These are phyloP conservation scores for Calonectria ilicicola DNA, from an alignment of 2,329 filamentous ascomycete genomes.

Conservation along the genomic window DNA sequence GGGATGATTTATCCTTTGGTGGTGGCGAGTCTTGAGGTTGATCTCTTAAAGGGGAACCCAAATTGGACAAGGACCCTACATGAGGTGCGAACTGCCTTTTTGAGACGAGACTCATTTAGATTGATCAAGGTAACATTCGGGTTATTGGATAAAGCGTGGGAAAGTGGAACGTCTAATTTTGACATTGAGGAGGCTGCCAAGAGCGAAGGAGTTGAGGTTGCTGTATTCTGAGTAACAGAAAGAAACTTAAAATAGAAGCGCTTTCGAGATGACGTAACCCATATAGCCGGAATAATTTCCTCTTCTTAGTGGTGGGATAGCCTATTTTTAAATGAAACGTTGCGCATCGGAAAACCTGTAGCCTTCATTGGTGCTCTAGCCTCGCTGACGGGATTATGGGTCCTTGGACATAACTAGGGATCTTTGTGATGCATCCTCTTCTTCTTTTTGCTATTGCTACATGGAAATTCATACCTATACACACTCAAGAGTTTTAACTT, in stretches of 20 bases:
- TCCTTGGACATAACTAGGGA: too few relatives aligned
- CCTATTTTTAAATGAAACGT: too few relatives aligned
- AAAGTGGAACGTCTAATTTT: conserved; percentile 32
- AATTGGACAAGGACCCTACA: conserved; percentile 34
- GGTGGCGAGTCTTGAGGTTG: conserved; percentile 34
- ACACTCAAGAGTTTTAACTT: too few relatives aligned
- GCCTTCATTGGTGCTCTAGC: too few relatives aligned
- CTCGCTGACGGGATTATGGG: too few relatives aligned
- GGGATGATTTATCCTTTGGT: conserved; percentile 34
- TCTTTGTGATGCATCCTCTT: too few relatives aligned
- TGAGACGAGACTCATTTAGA: conserved; percentile 25
- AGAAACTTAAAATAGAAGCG: neutral
- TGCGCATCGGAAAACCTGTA: too few relatives aligned
- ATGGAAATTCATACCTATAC: too few relatives aligned
- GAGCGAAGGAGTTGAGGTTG: conserved; percentile 28
- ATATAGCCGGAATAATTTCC: too few relatives aligned
- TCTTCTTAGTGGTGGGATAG: too few relatives aligned
- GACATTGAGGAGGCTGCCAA: conserved; percentile 32
- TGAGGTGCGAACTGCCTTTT: conserved; percentile 25
- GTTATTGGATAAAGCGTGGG: conserved; percentile 35
- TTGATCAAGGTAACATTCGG: conserved; percentile 26
- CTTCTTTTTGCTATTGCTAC: too few relatives aligned
- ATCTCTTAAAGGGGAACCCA: conserved; percentile 26
- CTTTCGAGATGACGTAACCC: neutral
- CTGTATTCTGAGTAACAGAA: conserved; percentile 27